Base-by-base conservation (phyloP, 495 filamentous ascomycete species). In the Recurvomyces mirabilis region DNA sequence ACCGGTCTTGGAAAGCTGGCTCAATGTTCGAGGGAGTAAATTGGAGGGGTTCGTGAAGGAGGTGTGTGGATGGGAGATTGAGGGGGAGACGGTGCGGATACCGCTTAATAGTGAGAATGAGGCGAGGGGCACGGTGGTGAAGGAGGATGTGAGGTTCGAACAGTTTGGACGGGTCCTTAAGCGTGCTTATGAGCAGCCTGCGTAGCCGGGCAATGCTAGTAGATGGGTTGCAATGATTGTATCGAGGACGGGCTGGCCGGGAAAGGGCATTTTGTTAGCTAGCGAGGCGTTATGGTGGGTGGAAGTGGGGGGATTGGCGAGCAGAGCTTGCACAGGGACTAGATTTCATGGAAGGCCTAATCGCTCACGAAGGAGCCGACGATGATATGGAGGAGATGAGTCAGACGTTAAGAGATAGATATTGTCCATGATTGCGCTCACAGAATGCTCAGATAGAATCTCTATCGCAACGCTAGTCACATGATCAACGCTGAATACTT, bases 41-140 rank as follows among this genome's bases (percentile, higher is more conserved):
- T 84, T 93, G 19, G 72, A 80, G 40, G 78, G 82, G 57, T 95
- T 95, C 58, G 78, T 89, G 33, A 65, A 64, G 37, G 84, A 85
- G 55, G 82, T 88, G 31, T 94, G 84, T 56, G 84, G 79, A 56
- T 99, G 93, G 93, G 76, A 75, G 54, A 70, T 95, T 22, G 76
- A 80, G 26, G 60, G 62, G 13, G 65, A 57, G 25, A 67, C 77
- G 21, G 75, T 89, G 39, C 78, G 77, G 63, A 74, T 89, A 25
- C 91, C 93, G 36, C 69, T 81, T 60, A 99, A 96, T 64, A 82
- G 91, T 64, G 93, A 99, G 72, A 99, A 99, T 65, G 88, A 96
- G 76, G 93, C 86, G 22, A 88, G 91, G 73, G 89, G 88, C 56
- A 85, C 86, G 31, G 84, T 95, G 55, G 87, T 94, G 60, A 77